Evolutionary conservation across 805 yeast species (phyloP).

Genomic region (Kuraishia molischiana): DNA sequence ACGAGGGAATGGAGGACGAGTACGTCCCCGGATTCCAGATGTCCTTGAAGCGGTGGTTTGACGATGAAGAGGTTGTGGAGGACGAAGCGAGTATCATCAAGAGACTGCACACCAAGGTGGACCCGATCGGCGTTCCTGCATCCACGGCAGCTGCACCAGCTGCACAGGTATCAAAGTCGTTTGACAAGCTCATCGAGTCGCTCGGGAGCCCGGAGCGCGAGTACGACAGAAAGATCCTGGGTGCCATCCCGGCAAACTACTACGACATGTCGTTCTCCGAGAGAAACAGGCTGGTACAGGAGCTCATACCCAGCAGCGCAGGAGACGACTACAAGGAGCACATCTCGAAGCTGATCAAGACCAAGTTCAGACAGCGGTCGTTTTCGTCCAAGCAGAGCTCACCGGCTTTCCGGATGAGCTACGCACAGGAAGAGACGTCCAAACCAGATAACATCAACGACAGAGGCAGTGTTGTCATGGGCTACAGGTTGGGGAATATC

Average conservation of each 20-base stretch:
- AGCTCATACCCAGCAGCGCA: slow-evolving; percentile 11
- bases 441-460: slow-evolving; percentile 34
- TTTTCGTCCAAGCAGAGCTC: neutral
- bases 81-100: slow-evolving; percentile 1
- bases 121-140: slow-evolving; percentile 15
- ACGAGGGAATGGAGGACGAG: slow-evolving; percentile 58
- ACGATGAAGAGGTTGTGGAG: slow-evolving; percentile 6
- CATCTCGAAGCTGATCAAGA: slow-evolving; percentile 17
- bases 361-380: slow-evolving; percentile 2
- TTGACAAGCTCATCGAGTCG: neutral
- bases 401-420: slow-evolving; percentile 2
- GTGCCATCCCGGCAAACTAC: slow-evolving; percentile 38
- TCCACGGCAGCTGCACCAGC: no score
- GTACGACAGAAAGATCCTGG: slow-evolving; percentile 30
- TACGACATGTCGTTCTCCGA: slow-evolving; percentile 44
- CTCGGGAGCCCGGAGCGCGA: slow-evolving; percentile 19
- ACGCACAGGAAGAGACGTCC: neutral
- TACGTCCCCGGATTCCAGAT: slow-evolving; percentile 63
- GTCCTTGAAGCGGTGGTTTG: slow-evolving; percentile 37
- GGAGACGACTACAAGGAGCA: slow-evolving; percentile 21
- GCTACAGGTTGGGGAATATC: slow-evolving; percentile 53
- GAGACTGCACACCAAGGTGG: slow-evolving; percentile 14
- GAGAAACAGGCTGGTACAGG: slow-evolving; percentile 25
- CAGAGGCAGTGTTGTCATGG: slow-evolving; percentile 58
- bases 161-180: no score